Evolutionary conservation across 208 protist genomes (phyloP).

Genomic region (Crithidia brevicula): DNA sequence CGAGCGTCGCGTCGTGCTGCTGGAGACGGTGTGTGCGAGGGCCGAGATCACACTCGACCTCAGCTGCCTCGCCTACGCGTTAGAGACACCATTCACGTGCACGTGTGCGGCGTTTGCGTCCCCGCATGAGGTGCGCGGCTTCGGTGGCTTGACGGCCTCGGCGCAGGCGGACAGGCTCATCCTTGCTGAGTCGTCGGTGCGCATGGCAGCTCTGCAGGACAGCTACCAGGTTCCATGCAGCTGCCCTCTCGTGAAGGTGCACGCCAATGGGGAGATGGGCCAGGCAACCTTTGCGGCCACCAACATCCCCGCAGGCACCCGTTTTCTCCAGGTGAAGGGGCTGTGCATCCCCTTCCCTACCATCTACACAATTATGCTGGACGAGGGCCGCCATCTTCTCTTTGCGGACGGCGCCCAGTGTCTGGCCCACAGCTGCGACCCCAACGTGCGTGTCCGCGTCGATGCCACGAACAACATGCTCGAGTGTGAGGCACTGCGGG

Average conservation of each 20-base stretch:
- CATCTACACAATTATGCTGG: slow-evolving; percentile 72
- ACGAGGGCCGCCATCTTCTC: slow-evolving; percentile 68
- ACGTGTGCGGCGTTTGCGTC: slow-evolving; percentile 29
- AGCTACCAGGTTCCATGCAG: slow-evolving; percentile 51
- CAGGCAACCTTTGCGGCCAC: slow-evolving; percentile 59
- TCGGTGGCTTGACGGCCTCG: slow-evolving; percentile 34
- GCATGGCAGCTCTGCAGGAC: slow-evolving; percentile 48
- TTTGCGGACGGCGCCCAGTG: slow-evolving; percentile 76
- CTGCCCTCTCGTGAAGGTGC: slow-evolving; percentile 55
- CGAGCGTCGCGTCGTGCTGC: slow-evolving; percentile 56
- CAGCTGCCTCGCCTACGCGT: slow-evolving; percentile 61
- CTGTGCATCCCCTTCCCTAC: slow-evolving; percentile 74
- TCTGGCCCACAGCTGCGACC: slow-evolving; percentile 84
- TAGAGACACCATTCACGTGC: slow-evolving; percentile 61
- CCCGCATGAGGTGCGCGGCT: slow-evolving; percentile 62
- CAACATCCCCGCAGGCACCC: slow-evolving; percentile 52
- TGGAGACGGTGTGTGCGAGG: slow-evolving; percentile 51
- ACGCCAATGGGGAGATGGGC: slow-evolving; percentile 59
- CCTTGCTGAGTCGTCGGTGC: slow-evolving; percentile 50
- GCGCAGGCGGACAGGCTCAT: slow-evolving; percentile 51
- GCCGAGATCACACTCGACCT: slow-evolving; percentile 80
- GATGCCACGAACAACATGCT: slow-evolving; percentile 69
- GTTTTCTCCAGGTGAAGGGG: slow-evolving; percentile 66
- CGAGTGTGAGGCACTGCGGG: slow-evolving; percentile 74
- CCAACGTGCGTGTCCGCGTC: slow-evolving; percentile 72